phyloP scores from a whole-genome alignment of 768 basidiomycete species.

The Tulasnella sp. region DNA sequence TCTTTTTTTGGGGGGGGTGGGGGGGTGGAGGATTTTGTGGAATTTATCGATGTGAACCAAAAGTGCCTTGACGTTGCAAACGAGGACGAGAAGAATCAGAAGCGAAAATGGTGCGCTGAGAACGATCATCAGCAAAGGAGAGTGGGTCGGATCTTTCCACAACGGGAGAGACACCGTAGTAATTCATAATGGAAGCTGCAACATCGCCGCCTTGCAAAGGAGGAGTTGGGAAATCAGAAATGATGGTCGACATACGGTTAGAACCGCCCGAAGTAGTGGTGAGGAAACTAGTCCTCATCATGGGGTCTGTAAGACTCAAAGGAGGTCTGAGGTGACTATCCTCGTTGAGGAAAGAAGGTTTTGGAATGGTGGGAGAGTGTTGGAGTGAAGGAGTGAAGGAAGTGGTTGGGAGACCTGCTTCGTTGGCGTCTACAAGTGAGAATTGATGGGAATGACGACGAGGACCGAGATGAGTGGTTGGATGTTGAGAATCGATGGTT shows the following conservation, averaged over 20 bases:
- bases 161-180: constrained; percentile 7
- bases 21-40: no score
- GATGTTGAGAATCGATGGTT: neutral
- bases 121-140: no score
- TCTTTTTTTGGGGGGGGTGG: no score
- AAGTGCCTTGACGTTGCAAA: no score
- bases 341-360: neutral
- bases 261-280: constrained; percentile 11
- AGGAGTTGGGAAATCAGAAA: constrained; percentile 16
- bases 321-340: no score
- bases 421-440: constrained; percentile 2
- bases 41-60: no score
- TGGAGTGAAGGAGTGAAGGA: constrained; percentile 2
- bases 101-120: no score
- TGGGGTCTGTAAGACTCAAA: no score
- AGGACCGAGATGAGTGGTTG: neutral
- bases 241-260: constrained; percentile 16
- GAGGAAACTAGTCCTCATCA: constrained; percentile 8
- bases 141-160: no score
- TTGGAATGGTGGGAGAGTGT: neutral
- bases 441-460: constrained; percentile 4
- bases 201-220: constrained; percentile 4
- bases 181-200: constrained; percentile 5
- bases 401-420: constrained; percentile 1
- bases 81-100: no score